Conservation (phyloP, 129 eudicot genomes). For the Calendula officinalis region DNA sequence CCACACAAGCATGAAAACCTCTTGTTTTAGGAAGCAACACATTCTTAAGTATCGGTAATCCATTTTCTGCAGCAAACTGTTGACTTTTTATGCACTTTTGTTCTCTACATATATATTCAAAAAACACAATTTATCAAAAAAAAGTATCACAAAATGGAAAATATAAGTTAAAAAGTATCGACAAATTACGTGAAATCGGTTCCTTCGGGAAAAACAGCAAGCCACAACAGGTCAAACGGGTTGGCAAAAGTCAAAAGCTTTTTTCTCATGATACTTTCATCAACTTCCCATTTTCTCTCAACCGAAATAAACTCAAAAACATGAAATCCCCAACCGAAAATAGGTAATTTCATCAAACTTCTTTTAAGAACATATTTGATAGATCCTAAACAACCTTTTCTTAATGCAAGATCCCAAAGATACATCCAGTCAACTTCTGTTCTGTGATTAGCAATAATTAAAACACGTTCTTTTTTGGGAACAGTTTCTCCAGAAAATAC, state of each 20-base stretch:
- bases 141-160: slow-evolving; percentile 14
- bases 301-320: slow-evolving; percentile 83
- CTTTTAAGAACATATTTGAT: slow-evolving; percentile 82
- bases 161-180: slow-evolving; percentile 3
- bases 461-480: slow-evolving; percentile 64
- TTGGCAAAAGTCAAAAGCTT: slow-evolving; percentile 55
- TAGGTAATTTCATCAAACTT: slow-evolving; percentile 81
- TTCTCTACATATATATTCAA: slow-evolving; percentile 46
- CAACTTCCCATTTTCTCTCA: slow-evolving; percentile 85
- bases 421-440: slow-evolving; percentile 99
- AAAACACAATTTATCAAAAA: background rate
- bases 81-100: slow-evolving; percentile 62
- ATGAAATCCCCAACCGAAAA: slow-evolving; percentile 87
- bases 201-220: slow-evolving; percentile 89
- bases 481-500: slow-evolving; percentile 74
- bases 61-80: slow-evolving; percentile 66
- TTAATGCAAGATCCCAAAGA: slow-evolving; percentile 76
- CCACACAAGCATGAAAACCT: slow-evolving; percentile 77
- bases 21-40: slow-evolving; percentile 81
- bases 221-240: slow-evolving; percentile 72
- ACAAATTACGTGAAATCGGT: slow-evolving; percentile 74
- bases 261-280: slow-evolving; percentile 55
- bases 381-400: slow-evolving; percentile 73
- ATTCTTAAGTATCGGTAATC: slow-evolving; percentile 64
- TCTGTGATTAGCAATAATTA: slow-evolving; percentile 81